Base-by-base conservation (phyloP, 108 stramenopile species). In the Conticribra guillardii region DNA sequence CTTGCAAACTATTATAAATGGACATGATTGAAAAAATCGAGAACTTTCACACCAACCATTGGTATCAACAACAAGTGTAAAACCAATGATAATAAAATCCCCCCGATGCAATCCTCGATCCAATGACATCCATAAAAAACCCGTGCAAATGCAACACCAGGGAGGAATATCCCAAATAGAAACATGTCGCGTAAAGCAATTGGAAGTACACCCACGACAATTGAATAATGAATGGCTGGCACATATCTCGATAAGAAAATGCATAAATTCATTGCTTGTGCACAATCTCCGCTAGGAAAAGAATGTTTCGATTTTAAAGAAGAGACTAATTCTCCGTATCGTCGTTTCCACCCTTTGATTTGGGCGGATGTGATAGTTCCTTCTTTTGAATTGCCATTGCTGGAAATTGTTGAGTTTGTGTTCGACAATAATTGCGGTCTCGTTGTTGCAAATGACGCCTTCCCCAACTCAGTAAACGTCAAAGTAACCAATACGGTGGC, bases 271-370 rank as follows among this genome's bases (percentile, higher is more conserved):
- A 80, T 80, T 18, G 74, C 79, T 34, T 76, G 74, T 14, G 73
- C 60, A 59, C 60, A 71, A 60, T 80, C 79, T 9, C 79, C 74
- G 22, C 79, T 76, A 17, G 79, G 79, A 47, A 80, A 80, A 0
- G 79, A 80, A 50, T 80, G 79, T 41, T 80, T 75, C 21, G 79
- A 80, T 64, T 80, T 80, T 33, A 80, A 71, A 19, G 79, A 80
- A 50, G 63, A 73, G 18, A 80, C 79, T 11, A 80, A 53, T 19
- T 26, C n/a, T 32, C 73, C 79, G 63, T 70, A 80, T 32, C 73
- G 48, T 46, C 79, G 29, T 53, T 19, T 46, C 53, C 34, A 52
- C 34, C 14, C 22, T 22, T 31, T 16, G 37, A 22, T 1, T 22
- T 11, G 45, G 7, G 24, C 22, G 41, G 60, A 18, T 5, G 24